Conservation (phyloP, 1,284 basidiomycete species). For the Cryptococcus sp. region DNA sequence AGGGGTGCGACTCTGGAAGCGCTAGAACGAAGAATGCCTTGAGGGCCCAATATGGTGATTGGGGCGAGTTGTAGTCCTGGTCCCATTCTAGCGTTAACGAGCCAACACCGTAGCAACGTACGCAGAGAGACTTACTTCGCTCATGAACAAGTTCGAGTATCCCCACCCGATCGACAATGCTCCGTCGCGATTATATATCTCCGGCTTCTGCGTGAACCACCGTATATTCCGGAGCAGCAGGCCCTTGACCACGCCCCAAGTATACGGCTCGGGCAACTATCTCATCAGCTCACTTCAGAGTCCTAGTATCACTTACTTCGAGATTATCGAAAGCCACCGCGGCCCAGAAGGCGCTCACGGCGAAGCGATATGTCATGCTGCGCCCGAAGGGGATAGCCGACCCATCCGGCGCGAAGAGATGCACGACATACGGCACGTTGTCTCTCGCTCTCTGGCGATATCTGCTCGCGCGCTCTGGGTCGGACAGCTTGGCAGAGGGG, state of each 20-base stretch:
- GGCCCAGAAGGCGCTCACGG: constrained; percentile 62
- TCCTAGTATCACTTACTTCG: constrained; percentile 35
- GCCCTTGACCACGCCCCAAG: constrained; percentile 70
- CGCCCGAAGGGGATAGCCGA: constrained; percentile 32
- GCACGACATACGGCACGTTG: constrained; percentile 22
- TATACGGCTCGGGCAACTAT: constrained; percentile 64
- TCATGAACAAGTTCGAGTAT: constrained; percentile 71
- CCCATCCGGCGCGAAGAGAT: constrained; percentile 33
- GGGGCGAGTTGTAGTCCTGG: constrained; percentile 38
- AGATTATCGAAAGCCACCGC: constrained; percentile 28
- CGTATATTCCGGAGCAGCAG: constrained; percentile 69
- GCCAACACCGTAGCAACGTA: not conserved
- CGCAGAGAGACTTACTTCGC: constrained; percentile 61
- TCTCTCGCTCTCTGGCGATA: constrained; percentile 20
- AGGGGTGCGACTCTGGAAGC: constrained; percentile 65
- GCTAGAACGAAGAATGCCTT: constrained; percentile 70
- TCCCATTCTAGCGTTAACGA: not conserved
- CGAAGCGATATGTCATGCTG: constrained; percentile 42
- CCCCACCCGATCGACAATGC: constrained; percentile 69
- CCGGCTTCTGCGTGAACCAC: constrained; percentile 65
- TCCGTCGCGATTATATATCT: constrained; percentile 60
- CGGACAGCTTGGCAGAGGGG: constrained; percentile 28
- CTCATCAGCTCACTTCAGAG: not conserved
- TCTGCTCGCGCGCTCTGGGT: constrained; percentile 22
- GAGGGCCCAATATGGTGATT: constrained; percentile 76